Conservation (phyloP, 2,329 filamentous ascomycete genomes). For the Cladosporium sp. region DNA sequence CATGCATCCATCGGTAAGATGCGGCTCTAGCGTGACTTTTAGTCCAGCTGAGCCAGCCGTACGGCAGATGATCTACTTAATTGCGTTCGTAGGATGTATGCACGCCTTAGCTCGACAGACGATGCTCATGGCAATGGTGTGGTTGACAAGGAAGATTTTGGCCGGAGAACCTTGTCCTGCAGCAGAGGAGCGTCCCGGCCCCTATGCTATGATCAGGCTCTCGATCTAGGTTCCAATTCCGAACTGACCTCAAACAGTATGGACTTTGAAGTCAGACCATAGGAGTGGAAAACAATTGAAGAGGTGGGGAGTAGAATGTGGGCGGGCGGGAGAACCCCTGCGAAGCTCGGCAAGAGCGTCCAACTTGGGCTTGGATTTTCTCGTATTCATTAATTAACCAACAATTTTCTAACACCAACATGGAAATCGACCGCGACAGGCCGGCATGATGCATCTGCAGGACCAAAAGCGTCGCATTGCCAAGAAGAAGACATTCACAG, state of each 20-base stretch:
- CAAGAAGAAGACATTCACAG: neutral
- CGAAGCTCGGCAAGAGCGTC: neutral
- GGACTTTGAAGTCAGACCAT: too few relatives aligned
- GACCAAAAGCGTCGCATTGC: slow-evolving; percentile 2
- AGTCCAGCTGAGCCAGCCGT: too few relatives aligned
- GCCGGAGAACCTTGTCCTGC: neutral
- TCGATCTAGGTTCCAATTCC: too few relatives aligned
- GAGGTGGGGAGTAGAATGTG: neutral
- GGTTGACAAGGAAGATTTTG: too few relatives aligned
- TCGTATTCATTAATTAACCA: neutral
- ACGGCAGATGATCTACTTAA: neutral
- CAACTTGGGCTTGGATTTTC: neutral
- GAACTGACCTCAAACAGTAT: too few relatives aligned
- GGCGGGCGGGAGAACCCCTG: neutral
- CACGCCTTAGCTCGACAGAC: neutral
- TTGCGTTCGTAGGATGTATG: neutral
- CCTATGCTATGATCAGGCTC: too few relatives aligned
- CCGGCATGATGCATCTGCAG: neutral
- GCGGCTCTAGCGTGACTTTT: neutral
- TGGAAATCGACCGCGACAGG: neutral
- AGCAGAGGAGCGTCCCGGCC: too few relatives aligned
- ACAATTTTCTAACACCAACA: neutral
- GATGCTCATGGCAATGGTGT: neutral
- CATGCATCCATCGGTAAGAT: neutral
- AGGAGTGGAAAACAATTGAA: neutral